Conservation (phyloP, 1,284 basidiomycete genomes). For the Cutaneotrichosporon dermatis region DNA sequence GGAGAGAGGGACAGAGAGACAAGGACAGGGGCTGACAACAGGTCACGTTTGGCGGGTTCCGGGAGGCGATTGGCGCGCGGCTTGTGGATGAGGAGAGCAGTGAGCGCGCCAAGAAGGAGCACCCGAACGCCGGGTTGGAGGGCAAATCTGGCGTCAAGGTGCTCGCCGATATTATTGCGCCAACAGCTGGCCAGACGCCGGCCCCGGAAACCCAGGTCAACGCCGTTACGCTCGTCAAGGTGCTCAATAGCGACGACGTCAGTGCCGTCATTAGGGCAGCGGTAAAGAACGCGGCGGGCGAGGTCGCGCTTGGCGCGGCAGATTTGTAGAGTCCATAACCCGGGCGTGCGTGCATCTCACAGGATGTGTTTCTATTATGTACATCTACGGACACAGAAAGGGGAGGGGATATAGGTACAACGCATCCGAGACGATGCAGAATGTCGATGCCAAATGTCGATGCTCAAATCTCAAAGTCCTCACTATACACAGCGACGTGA, state of each 20-base stretch:
- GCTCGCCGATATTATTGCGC: constrained; percentile 10
- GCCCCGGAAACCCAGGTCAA: constrained; percentile 14
- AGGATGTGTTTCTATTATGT: background rate
- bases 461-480: constrained; percentile 60
- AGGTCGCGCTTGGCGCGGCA: background rate
- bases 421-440: too few relatives aligned
- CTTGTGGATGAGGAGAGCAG: background rate
- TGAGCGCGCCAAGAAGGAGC: background rate
- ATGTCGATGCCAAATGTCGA: too few relatives aligned
- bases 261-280: background rate
- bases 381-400: background rate
- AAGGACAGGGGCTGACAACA: background rate
- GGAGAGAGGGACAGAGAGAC: background rate
- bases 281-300: background rate
- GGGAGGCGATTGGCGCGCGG: background rate
- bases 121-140: background rate
- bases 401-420: too few relatives aligned
- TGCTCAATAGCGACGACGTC: background rate
- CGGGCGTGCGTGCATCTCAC: background rate
- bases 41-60: constrained; percentile 39
- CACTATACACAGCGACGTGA: constrained; percentile 60
- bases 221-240: constrained; percentile 6
- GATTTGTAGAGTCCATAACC: background rate
- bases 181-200: background rate
- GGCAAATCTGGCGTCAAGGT: background rate